Base-by-base conservation (phyloP, 2,329 filamentous ascomycete species). In the Colletotrichum lini region DNA sequence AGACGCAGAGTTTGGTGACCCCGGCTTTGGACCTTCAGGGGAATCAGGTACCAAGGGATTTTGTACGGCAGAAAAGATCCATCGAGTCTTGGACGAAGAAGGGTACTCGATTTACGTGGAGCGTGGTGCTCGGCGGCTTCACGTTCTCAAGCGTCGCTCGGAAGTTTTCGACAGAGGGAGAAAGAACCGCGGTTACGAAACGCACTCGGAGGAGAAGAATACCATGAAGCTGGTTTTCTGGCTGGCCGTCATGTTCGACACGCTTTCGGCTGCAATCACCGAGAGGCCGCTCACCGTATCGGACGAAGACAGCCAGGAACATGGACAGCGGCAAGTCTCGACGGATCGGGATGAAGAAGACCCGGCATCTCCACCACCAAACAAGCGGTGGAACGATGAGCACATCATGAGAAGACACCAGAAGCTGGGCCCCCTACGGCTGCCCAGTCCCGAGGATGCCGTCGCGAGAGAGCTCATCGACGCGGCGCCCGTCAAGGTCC, bases 221-320 rank as follows among this genome's bases (percentile, higher is more conserved):
- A 89, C 88, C 0, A 80, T 90, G 35, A 82, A 86, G 15, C 78
- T 90, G 13, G 75, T 90, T 2, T 90, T 87, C 74, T 90, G 88
- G 88, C 79, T 90, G 18, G 86, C 85, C 0, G 80, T 89, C 56
- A 90, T 90, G 88, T 87, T 89, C 58, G 88, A 90, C 74, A 90
- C 88, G 0, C 77, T 89, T 10, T 88, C 86, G 0, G 84, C 88
- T 0, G 86, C 87, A 1, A 87, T 90, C 81, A 82, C 86, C 44
- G 73, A 79, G 69, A 73, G 78, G 30, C 76, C 77, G 64, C 77
- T 83, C 3, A 80, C 81, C 1, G 78, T 84, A 7, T 77, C 79
- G 0, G 82, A 84, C 42, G 81, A 84, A 50, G 81, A 83, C 70
- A 82, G 82, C 63, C 79, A 82, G 58, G 81, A 70, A 35, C 21